Evolutionary conservation across 176 grass and related monocot genomes (phyloP).

Genomic region (Elaeis guineensis): DNA sequence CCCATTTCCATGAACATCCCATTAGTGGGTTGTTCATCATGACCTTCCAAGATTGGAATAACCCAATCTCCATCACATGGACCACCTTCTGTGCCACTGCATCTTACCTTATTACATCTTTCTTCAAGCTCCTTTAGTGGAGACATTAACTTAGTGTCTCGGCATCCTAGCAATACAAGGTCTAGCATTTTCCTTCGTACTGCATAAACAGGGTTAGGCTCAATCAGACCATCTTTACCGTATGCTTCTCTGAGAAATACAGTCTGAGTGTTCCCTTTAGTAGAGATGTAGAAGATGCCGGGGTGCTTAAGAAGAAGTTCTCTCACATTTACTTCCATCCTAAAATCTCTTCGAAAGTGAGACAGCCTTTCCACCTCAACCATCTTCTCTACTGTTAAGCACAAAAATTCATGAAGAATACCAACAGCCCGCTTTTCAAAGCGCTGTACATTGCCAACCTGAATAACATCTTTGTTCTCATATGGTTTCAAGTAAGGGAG

Average conservation of each 20-base stretch:
- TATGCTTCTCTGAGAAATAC: constrained; percentile 50
- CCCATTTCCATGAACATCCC: too few relatives aligned
- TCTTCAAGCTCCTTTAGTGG: constrained; percentile 6
- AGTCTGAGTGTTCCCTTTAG: constrained; percentile 42
- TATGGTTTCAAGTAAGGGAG: constrained; percentile 54
- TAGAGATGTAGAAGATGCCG: constrained; percentile 67
- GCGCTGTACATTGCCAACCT: constrained; percentile 13
- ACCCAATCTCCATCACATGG: background rate
- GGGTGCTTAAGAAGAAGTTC: constrained; percentile 59
- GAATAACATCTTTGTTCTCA: constrained; percentile 27
- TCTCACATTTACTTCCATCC: constrained; percentile 48
- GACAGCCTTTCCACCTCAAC: constrained; percentile 41
- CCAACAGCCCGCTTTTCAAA: constrained; percentile 51
- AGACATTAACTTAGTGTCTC: constrained; percentile 19
- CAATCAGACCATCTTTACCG: constrained; percentile 35
- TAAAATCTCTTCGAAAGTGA: constrained; percentile 39
- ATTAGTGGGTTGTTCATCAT: background rate
- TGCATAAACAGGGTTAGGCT: constrained; percentile 40
- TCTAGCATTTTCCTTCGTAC: constrained; percentile 46
- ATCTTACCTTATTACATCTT: constrained; percentile 10
- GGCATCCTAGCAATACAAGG: constrained; percentile 27
- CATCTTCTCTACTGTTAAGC: constrained; percentile 42
- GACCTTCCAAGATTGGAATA: background rate
- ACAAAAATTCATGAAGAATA: constrained; percentile 55
- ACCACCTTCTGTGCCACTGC: too few relatives aligned